Percentiles rank a stretch among this genome's conserved stretches.
Conservation (phyloP, 2,329 filamentous ascomycete species). For the Penicillium sclerotiorum region DNA sequence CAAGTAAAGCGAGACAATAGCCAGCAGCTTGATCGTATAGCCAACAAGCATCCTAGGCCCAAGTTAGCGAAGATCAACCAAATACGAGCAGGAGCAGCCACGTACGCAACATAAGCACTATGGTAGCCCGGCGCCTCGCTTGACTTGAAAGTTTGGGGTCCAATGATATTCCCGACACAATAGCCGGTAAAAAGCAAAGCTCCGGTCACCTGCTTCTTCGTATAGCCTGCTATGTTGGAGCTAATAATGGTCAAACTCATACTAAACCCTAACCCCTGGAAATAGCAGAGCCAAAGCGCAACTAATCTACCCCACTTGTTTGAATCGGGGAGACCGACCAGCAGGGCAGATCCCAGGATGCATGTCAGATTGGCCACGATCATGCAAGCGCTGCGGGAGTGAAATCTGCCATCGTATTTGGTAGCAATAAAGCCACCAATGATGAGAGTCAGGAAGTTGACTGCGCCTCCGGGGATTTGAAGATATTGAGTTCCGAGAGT, state of each 20-base stretch:
- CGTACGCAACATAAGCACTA: too few species aligned
- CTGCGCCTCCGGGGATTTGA: constrained; percentile 62
- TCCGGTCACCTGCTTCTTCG: background rate
- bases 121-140: background rate
- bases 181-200: background rate
- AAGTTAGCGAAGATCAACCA: background rate
- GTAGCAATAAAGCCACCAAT: constrained; percentile 56
- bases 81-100: too few species aligned
- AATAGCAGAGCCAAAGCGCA: background rate
- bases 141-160: background rate
- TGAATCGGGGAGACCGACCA: background rate
- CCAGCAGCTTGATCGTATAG: constrained; percentile 55
- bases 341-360: background rate
- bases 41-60: constrained; percentile 56
- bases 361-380: constrained; percentile 30
- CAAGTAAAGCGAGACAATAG: constrained; percentile 55
- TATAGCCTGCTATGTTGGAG: background rate
- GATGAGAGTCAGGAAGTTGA: constrained; percentile 58
- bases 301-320: background rate
- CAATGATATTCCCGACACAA: background rate
- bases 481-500: constrained; percentile 59
- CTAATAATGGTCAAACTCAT: background rate
- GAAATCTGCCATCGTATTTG: constrained; percentile 48
- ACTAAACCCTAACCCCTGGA: background rate
- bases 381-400: constrained; percentile 58